Evolutionary conservation across 2,329 filamentous ascomycete species (phyloP).

Genomic region (Parastagonospora nodorum): DNA sequence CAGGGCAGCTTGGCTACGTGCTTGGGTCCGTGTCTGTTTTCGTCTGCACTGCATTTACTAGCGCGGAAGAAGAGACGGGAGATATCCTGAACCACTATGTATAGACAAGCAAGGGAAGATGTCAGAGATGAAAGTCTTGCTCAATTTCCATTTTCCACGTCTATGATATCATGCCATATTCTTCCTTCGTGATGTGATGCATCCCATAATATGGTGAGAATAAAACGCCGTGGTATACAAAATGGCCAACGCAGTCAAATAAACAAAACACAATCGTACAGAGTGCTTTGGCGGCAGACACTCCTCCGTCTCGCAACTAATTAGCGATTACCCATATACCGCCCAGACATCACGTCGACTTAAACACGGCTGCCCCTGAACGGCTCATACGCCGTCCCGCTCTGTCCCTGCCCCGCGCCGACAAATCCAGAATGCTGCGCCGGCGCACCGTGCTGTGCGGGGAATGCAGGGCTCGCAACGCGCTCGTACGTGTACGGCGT

Average conservation of each 20-base stretch:
- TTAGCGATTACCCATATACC: not conserved
- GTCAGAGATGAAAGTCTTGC: no score
- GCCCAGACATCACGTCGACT: not conserved
- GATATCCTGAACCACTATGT: no score
- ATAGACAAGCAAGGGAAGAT: no score
- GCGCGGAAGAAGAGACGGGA: no score
- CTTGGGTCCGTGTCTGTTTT: no score
- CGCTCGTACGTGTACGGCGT: slow-evolving; percentile 66
- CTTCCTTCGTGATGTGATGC: no score
- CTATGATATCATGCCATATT: no score
- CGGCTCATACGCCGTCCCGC: slow-evolving; percentile 50
- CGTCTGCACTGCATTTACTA: no score
- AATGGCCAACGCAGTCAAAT: not conserved
- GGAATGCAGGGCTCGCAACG: slow-evolving; percentile 51
- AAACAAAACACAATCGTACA: no score
- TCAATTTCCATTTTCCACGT: no score
- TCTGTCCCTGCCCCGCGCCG: slow-evolving; percentile 26
- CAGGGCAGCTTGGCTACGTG: no score
- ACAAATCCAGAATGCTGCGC: slow-evolving; percentile 21
- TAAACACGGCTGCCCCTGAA: slow-evolving; percentile 44
- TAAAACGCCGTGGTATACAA: slow-evolving; percentile 2
- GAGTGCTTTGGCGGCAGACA: no score
- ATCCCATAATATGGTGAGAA: not conserved
- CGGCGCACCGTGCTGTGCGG: slow-evolving; percentile 29
- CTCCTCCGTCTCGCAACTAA: not conserved